A percentile compares a stretch with the other conserved stretches of the same genome.
Evolutionary conservation across 2,329 filamentous ascomycete genomes (phyloP).

Genomic region (Aureobasidium sp.): DNA sequence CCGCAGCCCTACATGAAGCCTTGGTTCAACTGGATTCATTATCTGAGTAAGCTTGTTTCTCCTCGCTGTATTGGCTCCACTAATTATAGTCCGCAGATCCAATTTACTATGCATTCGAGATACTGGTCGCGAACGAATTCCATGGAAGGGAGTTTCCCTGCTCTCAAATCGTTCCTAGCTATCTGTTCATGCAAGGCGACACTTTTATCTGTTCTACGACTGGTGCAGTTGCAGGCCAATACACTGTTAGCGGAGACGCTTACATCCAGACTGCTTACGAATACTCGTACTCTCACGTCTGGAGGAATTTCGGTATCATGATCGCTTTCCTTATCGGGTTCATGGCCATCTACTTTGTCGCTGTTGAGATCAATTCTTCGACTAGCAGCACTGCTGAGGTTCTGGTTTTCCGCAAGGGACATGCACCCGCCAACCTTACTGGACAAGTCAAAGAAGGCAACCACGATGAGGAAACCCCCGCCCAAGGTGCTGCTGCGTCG

Average conservation of each 20-base stretch:
- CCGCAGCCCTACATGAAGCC: slow-evolving; percentile 33
- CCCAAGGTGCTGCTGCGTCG: slow-evolving; percentile 35
- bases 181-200: slow-evolving; percentile 27
- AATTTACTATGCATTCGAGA: slow-evolving; percentile 59
- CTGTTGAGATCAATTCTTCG: slow-evolving; percentile 58
- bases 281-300: slow-evolving; percentile 36
- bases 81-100: slow-evolving; percentile 37
- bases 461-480: slow-evolving; percentile 34
- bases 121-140: slow-evolving; percentile 50
- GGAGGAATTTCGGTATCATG: slow-evolving; percentile 61
- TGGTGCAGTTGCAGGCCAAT: slow-evolving; percentile 34
- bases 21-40: slow-evolving; percentile 47
- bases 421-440: background rate
- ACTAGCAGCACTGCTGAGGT: slow-evolving; percentile 59
- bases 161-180: slow-evolving; percentile 33
- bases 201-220: slow-evolving; percentile 32
- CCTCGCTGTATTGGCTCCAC: background rate
- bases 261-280: slow-evolving; percentile 28
- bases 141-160: slow-evolving; percentile 29
- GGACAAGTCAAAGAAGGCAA: slow-evolving; percentile 28
- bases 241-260: slow-evolving; percentile 33
- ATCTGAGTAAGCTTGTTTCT: slow-evolving; percentile 29
- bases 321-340: slow-evolving; percentile 59
- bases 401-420: slow-evolving; percentile 49
- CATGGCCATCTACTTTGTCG: slow-evolving; percentile 55